Evolutionary conservation across 768 basidiomycete species (phyloP).

Genomic region (Suillus placidus): DNA sequence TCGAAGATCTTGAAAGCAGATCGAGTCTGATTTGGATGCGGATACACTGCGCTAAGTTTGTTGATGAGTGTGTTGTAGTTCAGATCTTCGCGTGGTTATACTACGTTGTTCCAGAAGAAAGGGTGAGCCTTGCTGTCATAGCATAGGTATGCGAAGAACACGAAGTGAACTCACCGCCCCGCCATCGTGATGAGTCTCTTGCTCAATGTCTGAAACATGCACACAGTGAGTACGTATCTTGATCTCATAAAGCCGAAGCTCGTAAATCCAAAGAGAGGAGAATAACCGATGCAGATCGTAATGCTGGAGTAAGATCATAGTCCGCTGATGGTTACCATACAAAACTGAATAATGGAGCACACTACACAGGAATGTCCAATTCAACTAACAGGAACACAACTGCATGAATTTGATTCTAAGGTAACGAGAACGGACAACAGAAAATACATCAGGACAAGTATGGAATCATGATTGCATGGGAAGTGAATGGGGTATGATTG

Average conservation of each 20-base stretch:
- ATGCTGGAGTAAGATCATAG: not conserved
- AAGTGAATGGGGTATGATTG: not conserved
- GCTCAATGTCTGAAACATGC: conserved; percentile 1
- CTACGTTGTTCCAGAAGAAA: not conserved
- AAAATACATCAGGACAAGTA: not conserved
- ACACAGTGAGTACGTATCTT: not conserved
- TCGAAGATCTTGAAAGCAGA: too few relatives aligned
- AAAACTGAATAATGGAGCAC: not conserved
- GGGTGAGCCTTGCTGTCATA: not conserved
- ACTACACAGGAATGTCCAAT: too few relatives aligned
- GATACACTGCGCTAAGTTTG: too few relatives aligned
- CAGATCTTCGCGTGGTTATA: too few relatives aligned
- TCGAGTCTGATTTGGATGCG: too few relatives aligned
- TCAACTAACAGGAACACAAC: not conserved
- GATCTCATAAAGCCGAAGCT: not conserved
- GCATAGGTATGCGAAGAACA: too few relatives aligned
- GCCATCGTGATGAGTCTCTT: not conserved
- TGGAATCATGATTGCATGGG: conserved; percentile 5
- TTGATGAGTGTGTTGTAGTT: too few relatives aligned
- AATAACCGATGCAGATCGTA: not conserved
- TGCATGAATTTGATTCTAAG: not conserved
- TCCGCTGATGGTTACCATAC: not conserved
- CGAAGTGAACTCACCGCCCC: not conserved
- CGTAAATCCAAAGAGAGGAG: not conserved
- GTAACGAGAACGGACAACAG: not conserved